Percentiles rank a stretch among this genome's conserved stretches.
Evolutionary conservation across 768 basidiomycete species (phyloP).

Genomic region (Lyophyllum atratum): DNA sequence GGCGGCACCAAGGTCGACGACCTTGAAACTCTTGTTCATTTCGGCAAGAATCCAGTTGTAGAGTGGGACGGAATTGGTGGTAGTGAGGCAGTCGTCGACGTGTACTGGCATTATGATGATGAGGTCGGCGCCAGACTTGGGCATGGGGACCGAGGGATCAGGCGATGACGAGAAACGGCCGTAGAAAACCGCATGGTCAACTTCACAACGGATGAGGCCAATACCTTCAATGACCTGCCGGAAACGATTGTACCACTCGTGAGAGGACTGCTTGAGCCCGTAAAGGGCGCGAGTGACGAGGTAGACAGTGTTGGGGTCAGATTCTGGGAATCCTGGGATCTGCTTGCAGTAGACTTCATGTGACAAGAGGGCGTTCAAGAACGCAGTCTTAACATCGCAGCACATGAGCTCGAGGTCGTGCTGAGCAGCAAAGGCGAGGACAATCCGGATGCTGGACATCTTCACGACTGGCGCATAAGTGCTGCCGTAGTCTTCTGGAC

Average conservation of each 20-base stretch:
- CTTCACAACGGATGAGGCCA: constrained; percentile 20
- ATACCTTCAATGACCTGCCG: constrained; percentile 10
- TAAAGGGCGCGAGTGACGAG: constrained; percentile 10
- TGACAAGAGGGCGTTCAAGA: constrained; percentile 22
- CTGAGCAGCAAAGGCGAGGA: constrained; percentile 26
- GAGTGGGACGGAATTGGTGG: constrained; percentile 19
- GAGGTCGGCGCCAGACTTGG: constrained; percentile 11
- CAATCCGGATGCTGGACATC: constrained; percentile 18
- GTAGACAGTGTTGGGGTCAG: constrained; percentile 12
- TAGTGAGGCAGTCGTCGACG: constrained; percentile 25
- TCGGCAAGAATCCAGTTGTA: constrained; percentile 18
- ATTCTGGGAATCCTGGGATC: constrained; percentile 20
- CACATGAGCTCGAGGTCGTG: constrained; percentile 20
- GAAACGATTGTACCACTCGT: background rate
- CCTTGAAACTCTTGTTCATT: background rate
- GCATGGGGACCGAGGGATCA: constrained; percentile 17
- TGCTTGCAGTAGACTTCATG: constrained; percentile 17
- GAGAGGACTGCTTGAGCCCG: background rate
- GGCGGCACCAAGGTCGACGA: background rate
- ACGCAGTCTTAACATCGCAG: constrained; percentile 30
- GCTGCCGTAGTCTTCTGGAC: constrained; percentile 34
- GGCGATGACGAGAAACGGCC: constrained; percentile 13
- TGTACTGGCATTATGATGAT: constrained; percentile 23
- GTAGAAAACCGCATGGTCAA: constrained; percentile 20
- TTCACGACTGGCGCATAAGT: constrained; percentile 14